phyloP scores from a whole-genome alignment of 345 rosid species.

The Microthlaspi erraticum region DNA sequence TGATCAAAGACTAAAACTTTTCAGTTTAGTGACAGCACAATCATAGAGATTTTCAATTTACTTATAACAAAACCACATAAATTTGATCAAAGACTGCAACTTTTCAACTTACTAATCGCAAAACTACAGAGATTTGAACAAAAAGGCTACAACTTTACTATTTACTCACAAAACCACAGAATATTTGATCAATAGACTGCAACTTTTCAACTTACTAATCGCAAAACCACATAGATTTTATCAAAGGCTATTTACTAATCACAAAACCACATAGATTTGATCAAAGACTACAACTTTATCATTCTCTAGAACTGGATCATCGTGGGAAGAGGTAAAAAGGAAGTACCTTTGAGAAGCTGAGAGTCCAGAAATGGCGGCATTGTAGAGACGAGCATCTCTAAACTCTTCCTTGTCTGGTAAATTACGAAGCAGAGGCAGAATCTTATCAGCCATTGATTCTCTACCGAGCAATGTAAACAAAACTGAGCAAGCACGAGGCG shows the following conservation, averaged over 20 bases:
- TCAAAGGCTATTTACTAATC: too few relatives aligned
- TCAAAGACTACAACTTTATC: conserved; percentile 19
- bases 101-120: too few relatives aligned
- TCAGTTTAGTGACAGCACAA: not conserved
- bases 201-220: too few relatives aligned
- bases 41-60: too few relatives aligned
- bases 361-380: conserved; percentile 79
- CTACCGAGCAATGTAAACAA: conserved; percentile 72
- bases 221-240: too few relatives aligned
- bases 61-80: too few relatives aligned
- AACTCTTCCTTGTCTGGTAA: conserved; percentile 65
- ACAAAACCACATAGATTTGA: not conserved
- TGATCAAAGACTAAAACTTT: conserved; percentile 3
- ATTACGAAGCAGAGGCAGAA: conserved; percentile 63
- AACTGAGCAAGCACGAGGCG: conserved; percentile 70
- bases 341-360: conserved; percentile 63
- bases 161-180: too few relatives aligned
- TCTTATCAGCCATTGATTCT: conserved; percentile 58
- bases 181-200: not conserved
- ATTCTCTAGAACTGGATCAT: not conserved
- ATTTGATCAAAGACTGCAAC: not conserved
- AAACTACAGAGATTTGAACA: not conserved
- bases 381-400: conserved; percentile 70
- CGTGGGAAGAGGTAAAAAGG: not conserved
- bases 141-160: too few relatives aligned